Evolutionary conservation across 768 basidiomycete species (phyloP), one percentile per base, ranked within the genome.

Genomic region (Pleurotus ostreatus): DNA sequence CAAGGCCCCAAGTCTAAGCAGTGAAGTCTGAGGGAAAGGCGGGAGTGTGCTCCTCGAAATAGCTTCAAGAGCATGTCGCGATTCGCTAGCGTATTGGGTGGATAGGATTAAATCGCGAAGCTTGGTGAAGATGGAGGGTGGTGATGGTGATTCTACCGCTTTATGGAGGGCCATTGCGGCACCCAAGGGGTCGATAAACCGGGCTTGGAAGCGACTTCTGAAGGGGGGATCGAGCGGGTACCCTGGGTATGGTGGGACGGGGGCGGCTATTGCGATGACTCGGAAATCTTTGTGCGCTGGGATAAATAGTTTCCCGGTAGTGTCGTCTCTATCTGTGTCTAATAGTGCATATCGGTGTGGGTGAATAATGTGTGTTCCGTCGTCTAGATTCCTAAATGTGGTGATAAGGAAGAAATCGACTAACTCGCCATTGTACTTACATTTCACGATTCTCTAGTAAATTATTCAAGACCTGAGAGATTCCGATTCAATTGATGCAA

Each of bases 361-460:
- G 58, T 86, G 85, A 18, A 88, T 78, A 44, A 88, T 85, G 60
- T 86, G 84, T 1, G 84, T 84, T 34, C 85, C 85, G 57, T 88
- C 85, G 60, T 86, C 85, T 25, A 88, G 67, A 58, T 88, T 86
- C 78, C 83, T 85, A 57, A 13, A 15, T 18, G 1, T 2, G n/a
- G 54, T 55, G 46, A 57, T 41, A 23, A 34, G 30, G 11, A 34
- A 11, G 9, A 34, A 8, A 11, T 11, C 9, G 3, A 34, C 8
- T 34, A 34, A 9, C 11, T 11, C 30, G 9, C 9, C 8, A 11
- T 8, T 34, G 38, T 5, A 55, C 71, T 46, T 62, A 83, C 83
- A 88, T 84, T 70, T 88, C 85, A n/a, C 85, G 71, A 64, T 86
- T 86, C 68, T 88, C 85, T 43, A 88, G 63, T 4, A 88, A 71